Base-by-base conservation (phyloP, 1,284 basidiomycete genomes). In the Coniferiporia sulphurascens region DNA sequence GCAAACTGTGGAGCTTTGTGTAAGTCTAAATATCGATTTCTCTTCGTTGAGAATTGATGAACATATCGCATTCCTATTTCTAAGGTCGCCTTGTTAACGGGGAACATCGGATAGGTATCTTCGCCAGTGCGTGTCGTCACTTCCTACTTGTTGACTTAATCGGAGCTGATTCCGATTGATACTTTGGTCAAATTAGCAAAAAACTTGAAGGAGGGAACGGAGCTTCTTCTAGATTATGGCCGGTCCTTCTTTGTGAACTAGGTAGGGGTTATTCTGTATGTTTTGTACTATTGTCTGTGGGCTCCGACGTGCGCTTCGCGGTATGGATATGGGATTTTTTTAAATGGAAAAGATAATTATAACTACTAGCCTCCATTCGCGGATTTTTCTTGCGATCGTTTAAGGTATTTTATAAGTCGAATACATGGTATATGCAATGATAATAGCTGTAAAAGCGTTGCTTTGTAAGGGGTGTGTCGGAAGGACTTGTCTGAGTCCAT, bases 1-100 rank as follows among this genome's bases (percentile, higher is more conserved):
- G 65, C 70, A 0, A 87, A 85, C 64, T 78, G 78, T 57, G 55
- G 63, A 5, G 81, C 83, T 0, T 64, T 63, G 60, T 70, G 84
- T 85, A 64, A 51, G 72, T 68, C 48, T 27, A 27, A 27, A 41
- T 19, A n/a, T 41, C 38, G 38, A 43, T 49, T 45, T 35, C 36
- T 59, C 2, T 53, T 54, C 66, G 46, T 63, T 44, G 36, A 50
- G 9, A 57, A 19, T 53, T 44, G 19, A 17, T 4, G 50, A 4
- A 34, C 50, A 12, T 13, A 13, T 3, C 32, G 17, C 27, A 41
- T 19, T 21, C 27, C 27, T 5, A 27, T 27, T 13, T 9, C 17
- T 58, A 55, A 88, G 86, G 80, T n/a, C 68, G 64, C 21, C 64
- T 79, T 9, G 82, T 87, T 1, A 82, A 84, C 62, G 82, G 82